These are phyloP conservation scores for Hevea brasiliensis DNA, from an alignment of 345 rosid species.

Conservation along the genomic window DNA sequence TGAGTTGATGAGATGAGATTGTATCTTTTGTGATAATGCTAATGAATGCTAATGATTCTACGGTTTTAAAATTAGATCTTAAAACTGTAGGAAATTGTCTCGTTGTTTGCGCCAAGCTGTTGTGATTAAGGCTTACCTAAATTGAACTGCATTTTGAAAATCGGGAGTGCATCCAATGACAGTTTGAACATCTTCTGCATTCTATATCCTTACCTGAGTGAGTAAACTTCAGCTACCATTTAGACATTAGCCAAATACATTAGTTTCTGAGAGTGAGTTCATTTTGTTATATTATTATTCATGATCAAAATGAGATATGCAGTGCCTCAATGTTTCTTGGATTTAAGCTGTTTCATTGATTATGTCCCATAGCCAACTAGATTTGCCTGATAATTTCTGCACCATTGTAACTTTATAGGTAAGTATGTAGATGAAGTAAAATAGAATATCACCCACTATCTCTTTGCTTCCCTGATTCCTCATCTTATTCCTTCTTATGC, in stretches of 20 bases:
- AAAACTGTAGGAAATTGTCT: background rate
- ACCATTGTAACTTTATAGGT: too few species aligned
- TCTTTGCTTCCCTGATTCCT: background rate
- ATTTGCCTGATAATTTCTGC: background rate
- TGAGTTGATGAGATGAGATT: constrained; percentile 6
- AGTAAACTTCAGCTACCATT: background rate
- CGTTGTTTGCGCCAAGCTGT: too few species aligned
- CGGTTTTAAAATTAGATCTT: background rate
- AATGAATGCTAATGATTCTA: too few species aligned
- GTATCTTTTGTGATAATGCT: background rate
- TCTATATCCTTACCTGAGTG: background rate
- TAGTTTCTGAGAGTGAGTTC: background rate
- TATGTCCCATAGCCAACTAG: background rate
- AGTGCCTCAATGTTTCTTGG: background rate
- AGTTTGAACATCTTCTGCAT: background rate
- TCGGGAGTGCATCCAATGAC: too few species aligned
- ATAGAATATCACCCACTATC: background rate
- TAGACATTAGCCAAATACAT: background rate
- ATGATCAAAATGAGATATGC: background rate
- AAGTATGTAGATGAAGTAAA: background rate
- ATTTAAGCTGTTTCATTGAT: background rate
- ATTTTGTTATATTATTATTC: background rate
- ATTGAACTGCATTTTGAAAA: background rate
- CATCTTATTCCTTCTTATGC: background rate
- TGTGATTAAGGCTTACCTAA: background rate